Conservation (phyloP, 108 stramenopile species). For the Cylindrotheca closterium region DNA sequence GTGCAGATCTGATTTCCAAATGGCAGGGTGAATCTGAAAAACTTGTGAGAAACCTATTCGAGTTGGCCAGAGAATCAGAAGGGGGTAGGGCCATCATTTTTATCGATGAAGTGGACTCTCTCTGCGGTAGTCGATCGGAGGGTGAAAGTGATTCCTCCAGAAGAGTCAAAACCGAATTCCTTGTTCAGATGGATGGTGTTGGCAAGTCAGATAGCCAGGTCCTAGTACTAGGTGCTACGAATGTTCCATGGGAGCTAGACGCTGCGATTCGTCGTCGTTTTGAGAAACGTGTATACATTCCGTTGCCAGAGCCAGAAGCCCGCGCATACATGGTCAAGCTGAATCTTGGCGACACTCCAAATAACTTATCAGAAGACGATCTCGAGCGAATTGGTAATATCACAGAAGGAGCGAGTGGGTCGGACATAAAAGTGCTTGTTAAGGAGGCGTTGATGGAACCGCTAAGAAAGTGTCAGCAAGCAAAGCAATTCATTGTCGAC, state of each 20-base stretch:
- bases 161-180: slow-evolving; percentile 97
- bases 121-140: slow-evolving; percentile 89
- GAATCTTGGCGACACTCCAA: slow-evolving; percentile 90
- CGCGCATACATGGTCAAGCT: slow-evolving; percentile 91
- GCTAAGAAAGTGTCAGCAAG: slow-evolving; percentile 90
- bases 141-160: slow-evolving; percentile 92
- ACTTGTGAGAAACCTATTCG: slow-evolving; percentile 96
- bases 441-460: slow-evolving; percentile 99
- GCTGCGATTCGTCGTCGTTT: slow-evolving; percentile 99
- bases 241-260: slow-evolving; percentile 99
- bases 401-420: slow-evolving; percentile 90
- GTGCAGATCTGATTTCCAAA: slow-evolving; percentile 95
- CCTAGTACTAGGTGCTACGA: slow-evolving; percentile 95
- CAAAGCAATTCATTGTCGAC: slow-evolving; percentile 86
- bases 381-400: slow-evolving; percentile 78
- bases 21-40: slow-evolving; percentile 99
- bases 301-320: slow-evolving; percentile 92
- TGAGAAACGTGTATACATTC: slow-evolving; percentile 99
- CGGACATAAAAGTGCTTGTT: slow-evolving; percentile 94
- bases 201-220: slow-evolving; percentile 82
- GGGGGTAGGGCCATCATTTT: slow-evolving; percentile 91
- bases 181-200: slow-evolving; percentile 99
- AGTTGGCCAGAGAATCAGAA: slow-evolving; percentile 94
- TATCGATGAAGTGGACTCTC: slow-evolving; percentile 95
- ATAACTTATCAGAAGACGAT: slow-evolving; percentile 81